phyloP scores from a whole-genome alignment of 2,329 filamentous ascomycete genomes.

The Phialophora tarda region DNA sequence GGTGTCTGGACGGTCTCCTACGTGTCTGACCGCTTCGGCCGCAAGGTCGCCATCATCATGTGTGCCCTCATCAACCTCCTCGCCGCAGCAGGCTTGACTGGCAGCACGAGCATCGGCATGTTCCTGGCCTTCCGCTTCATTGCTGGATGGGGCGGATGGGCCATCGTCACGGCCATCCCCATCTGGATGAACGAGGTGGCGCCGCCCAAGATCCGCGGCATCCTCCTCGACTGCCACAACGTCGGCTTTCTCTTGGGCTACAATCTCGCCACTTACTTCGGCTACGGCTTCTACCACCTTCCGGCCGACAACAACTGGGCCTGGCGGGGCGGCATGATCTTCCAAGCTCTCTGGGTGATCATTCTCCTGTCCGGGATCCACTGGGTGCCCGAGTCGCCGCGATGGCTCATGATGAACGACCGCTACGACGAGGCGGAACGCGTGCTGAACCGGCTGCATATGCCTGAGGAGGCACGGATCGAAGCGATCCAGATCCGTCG shows the following conservation, averaged over 20 bases:
- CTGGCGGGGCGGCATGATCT: constrained; percentile 25
- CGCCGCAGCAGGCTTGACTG: constrained; percentile 45
- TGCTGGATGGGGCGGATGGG: constrained; percentile 46
- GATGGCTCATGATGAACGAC: constrained; percentile 64
- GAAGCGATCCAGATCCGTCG: constrained; percentile 23
- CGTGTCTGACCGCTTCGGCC: constrained; percentile 42
- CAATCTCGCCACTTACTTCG: constrained; percentile 24
- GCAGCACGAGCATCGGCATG: constrained; percentile 32
- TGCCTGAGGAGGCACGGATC: constrained; percentile 14
- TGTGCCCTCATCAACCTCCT: constrained; percentile 47
- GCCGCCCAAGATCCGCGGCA: constrained; percentile 21
- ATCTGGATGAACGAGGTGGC: constrained; percentile 32
- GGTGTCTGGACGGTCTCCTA: constrained; percentile 38
- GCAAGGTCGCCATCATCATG: constrained; percentile 45
- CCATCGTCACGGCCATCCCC: constrained; percentile 27
- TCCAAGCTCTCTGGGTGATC: constrained; percentile 25
- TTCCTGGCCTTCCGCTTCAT: constrained; percentile 48
- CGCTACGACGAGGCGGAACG: constrained; percentile 57
- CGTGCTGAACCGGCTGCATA: constrained; percentile 36
- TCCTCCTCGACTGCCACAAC: constrained; percentile 28
- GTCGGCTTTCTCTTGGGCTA: constrained; percentile 32
- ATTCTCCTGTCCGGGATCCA: constrained; percentile 44
- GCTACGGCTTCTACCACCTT: constrained; percentile 31
- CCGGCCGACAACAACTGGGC: constrained; percentile 26
- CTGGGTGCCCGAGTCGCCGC: constrained; percentile 61